Evolutionary conservation across 2,329 filamentous ascomycete genomes (phyloP).

Genomic region (Pestalotiopsis sp.): DNA sequence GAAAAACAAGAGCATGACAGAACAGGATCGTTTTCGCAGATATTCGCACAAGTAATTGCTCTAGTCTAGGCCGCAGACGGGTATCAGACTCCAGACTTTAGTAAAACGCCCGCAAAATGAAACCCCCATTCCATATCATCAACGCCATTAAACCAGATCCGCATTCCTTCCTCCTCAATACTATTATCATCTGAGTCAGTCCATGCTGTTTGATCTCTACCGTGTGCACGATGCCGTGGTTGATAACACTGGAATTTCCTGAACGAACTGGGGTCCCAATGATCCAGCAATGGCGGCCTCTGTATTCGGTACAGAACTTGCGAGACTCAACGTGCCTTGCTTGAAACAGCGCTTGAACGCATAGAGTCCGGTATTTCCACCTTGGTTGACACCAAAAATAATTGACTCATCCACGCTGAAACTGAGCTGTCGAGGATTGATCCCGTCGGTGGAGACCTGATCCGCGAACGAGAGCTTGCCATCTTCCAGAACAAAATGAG

Average conservation of each 20-base stretch:
- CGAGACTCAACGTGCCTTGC: conserved; percentile 24
- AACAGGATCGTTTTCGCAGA: no score
- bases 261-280: conserved; percentile 31
- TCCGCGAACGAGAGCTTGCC: conserved; percentile 23
- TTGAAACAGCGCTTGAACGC: conserved; percentile 35
- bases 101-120: not conserved
- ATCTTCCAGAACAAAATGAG: conserved; percentile 42
- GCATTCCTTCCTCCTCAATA: not conserved
- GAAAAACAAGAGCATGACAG: no score
- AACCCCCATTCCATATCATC: not conserved
- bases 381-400: conserved; percentile 52
- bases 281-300: conserved; percentile 19
- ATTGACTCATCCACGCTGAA: conserved; percentile 31
- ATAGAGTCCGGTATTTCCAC: conserved; percentile 40
- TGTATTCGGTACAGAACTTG: conserved; percentile 19
- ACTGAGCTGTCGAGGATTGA: conserved; percentile 51
- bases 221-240: not conserved
- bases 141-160: not conserved
- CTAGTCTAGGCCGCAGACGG: not conserved
- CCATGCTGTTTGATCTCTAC: not conserved
- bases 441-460: conserved; percentile 26
- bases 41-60: not conserved
- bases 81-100: not conserved
- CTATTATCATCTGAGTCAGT: not conserved
- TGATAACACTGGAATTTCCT: conserved; percentile 20